phyloP scores from a whole-genome alignment of 1,284 basidiomycete genomes.

The Puccinia hordei region DNA sequence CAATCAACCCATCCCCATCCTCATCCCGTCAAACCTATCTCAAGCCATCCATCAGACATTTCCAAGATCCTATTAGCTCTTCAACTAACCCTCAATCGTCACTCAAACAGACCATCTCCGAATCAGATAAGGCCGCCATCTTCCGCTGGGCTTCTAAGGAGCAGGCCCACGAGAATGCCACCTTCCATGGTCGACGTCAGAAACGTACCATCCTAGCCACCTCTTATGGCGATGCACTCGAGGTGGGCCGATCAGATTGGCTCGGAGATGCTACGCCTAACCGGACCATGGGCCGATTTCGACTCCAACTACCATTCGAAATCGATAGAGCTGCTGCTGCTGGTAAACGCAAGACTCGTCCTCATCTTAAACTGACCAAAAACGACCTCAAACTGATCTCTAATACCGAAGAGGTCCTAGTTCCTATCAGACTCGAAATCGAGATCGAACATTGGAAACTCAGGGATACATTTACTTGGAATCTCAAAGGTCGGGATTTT shows the following conservation, averaged over 20 bases:
- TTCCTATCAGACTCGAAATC: slow-evolving; percentile 91
- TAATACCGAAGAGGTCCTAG: slow-evolving; percentile 72
- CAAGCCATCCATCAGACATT: neutral
- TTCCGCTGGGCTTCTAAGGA: slow-evolving; percentile 33
- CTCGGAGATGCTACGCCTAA: slow-evolving; percentile 53
- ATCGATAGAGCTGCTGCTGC: slow-evolving; percentile 66
- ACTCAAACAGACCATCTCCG: neutral
- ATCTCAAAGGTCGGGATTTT: slow-evolving; percentile 72
- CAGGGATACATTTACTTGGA: slow-evolving; percentile 97
- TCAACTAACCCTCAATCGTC: neutral
- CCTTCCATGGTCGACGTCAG: neutral
- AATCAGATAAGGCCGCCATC: slow-evolving; percentile 12
- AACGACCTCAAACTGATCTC: slow-evolving; percentile 65
- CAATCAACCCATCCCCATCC: slow-evolving; percentile 1
- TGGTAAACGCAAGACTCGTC: slow-evolving; percentile 54
- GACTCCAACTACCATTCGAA: slow-evolving; percentile 55
- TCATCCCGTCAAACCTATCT: neutral
- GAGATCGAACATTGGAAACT: slow-evolving; percentile 86
- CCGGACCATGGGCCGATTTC: slow-evolving; percentile 51
- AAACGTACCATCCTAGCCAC: slow-evolving; percentile 18
- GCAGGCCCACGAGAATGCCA: neutral
- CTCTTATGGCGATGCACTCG: slow-evolving; percentile 14
- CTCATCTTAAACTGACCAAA: slow-evolving; percentile 53
- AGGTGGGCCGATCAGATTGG: slow-evolving; percentile 36
- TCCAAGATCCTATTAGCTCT: neutral